Conservation (phyloP, 768 basidiomycete species). For the Suillus brevipes region DNA sequence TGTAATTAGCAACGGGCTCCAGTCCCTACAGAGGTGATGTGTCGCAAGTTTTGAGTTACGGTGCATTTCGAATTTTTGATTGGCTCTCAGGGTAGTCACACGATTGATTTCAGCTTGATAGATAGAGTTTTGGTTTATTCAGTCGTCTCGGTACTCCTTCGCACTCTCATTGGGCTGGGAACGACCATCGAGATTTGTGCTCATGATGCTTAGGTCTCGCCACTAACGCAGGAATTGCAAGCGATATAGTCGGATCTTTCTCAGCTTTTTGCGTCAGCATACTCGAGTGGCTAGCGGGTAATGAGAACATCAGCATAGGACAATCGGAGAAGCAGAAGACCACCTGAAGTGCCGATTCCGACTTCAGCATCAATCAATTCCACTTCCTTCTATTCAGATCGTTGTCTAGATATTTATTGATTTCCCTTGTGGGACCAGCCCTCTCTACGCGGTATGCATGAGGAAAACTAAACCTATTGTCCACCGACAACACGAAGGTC, state of each 20-base stretch:
- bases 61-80: too few species aligned
- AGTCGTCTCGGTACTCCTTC: too few species aligned
- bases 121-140: too few species aligned
- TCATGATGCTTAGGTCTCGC: conserved; percentile 61
- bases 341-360: conserved; percentile 13
- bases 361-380: not conserved
- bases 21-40: too few species aligned
- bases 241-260: conserved; percentile 64
- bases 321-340: conserved; percentile 22
- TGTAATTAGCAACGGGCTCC: too few species aligned
- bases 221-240: conserved; percentile 68
- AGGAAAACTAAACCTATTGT: conserved; percentile 13
- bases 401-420: not conserved
- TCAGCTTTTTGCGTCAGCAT: conserved; percentile 49
- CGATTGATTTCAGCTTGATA: too few species aligned
- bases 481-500: conserved; percentile 57
- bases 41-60: too few species aligned
- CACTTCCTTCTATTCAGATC: not conserved
- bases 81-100: too few species aligned
- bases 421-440: not conserved
- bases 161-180: too few species aligned
- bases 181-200: too few species aligned
- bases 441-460: not conserved
- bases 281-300: conserved; percentile 35
- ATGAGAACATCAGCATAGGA: conserved; percentile 36